A percentile compares a stretch with the other conserved stretches of the same genome.
Evolutionary conservation across 176 grass and related monocot species (phyloP).

Genomic region (Leersia perrieri): DNA sequence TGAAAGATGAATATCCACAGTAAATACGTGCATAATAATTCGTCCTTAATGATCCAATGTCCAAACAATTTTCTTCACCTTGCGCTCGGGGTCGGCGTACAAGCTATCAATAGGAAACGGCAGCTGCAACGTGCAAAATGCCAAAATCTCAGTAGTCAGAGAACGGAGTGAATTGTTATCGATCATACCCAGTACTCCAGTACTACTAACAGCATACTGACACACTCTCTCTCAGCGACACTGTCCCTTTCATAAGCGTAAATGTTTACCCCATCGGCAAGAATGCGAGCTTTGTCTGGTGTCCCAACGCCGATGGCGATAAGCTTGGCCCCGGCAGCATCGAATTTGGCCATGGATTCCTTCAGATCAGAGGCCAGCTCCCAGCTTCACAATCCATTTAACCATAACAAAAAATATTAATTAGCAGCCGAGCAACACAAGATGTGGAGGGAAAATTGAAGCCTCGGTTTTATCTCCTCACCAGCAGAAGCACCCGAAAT

Average conservation of each 20-base stretch:
- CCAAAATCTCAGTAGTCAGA: conserved; percentile 3
- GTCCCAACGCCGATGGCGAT: conserved; percentile 82
- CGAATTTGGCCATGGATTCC: conserved; percentile 63
- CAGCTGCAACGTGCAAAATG: conserved; percentile 49
- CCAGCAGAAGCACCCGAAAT: conserved; percentile 93
- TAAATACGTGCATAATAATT: neutral
- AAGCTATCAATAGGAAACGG: conserved; percentile 81
- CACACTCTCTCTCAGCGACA: neutral
- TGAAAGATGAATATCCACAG: conserved; percentile 14
- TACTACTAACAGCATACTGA: neutral
- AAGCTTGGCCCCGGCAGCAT: conserved; percentile 60
- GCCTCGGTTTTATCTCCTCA: conserved; percentile 25
- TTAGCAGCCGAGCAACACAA: neutral
- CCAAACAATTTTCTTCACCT: conserved; percentile 40
- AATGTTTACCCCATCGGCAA: conserved; percentile 60
- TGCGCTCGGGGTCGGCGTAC: conserved; percentile 85
- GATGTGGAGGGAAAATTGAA: neutral
- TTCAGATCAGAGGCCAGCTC: conserved; percentile 82
- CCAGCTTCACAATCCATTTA: conserved; percentile 44
- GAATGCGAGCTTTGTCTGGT: conserved; percentile 77
- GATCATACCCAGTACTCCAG: neutral
- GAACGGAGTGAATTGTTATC: neutral
- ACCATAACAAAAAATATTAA: neutral
- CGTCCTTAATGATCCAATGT: neutral
- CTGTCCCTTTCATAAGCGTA: neutral